A percentile compares a stretch with the other conserved stretches of the same genome.
Conservation (phyloP, 1,284 basidiomycete species). For the Golubevia pallescens region DNA sequence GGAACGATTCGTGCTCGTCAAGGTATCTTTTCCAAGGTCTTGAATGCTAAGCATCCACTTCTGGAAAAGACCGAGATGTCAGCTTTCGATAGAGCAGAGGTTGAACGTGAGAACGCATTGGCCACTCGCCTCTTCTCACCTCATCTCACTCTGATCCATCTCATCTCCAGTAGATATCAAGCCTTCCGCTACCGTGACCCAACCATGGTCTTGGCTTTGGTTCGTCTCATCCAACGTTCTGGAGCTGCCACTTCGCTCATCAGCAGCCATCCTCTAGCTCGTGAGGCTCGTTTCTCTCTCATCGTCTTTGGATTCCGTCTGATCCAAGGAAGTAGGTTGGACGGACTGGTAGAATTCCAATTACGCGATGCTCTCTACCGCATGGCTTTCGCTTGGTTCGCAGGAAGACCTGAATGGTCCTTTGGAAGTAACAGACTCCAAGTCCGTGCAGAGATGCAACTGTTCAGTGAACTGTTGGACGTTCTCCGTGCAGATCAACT, state of each 20-base stretch:
- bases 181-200: constrained; percentile 87
- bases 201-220: constrained; percentile 83
- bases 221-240: constrained; percentile 77
- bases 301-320: constrained; percentile 92
- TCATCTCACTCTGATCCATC: constrained; percentile 82
- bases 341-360: constrained; percentile 79
- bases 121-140: constrained; percentile 76
- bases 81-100: constrained; percentile 83
- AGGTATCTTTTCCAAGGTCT: constrained; percentile 79
- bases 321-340: constrained; percentile 83
- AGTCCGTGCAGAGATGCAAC: constrained; percentile 83
- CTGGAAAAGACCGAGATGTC: constrained; percentile 84
- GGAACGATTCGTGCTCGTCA: constrained; percentile 65
- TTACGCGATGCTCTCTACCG: constrained; percentile 79
- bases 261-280: constrained; percentile 88
- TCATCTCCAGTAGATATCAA: constrained; percentile 91
- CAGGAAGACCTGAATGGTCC: constrained; percentile 72
- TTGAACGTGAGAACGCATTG: constrained; percentile 75
- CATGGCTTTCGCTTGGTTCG: constrained; percentile 89
- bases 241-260: constrained; percentile 37
- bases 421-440: constrained; percentile 91
- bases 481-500: constrained; percentile 78
- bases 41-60: constrained; percentile 79
- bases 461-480: constrained; percentile 81
- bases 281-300: constrained; percentile 87